phyloP scores from a whole-genome alignment of 306 rosid species.

The Hippophae rhamnoides region DNA sequence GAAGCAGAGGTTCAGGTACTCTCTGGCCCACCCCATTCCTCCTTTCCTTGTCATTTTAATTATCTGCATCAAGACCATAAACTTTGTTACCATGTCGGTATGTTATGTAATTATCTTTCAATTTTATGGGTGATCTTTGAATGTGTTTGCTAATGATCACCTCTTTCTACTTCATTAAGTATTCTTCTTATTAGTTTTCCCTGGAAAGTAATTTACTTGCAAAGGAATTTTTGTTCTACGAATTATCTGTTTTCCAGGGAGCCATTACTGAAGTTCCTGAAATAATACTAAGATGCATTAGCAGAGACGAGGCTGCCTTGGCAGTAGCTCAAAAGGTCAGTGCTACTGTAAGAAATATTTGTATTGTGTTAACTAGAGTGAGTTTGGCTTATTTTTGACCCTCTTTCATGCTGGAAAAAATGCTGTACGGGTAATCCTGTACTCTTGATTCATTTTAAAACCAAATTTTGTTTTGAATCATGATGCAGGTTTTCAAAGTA shows the following conservation, averaged over 20 bases:
- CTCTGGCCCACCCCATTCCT: background rate
- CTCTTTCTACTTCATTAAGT: background rate
- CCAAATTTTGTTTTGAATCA: conserved; percentile 5
- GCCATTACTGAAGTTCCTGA: conserved; percentile 87
- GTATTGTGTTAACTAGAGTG: background rate
- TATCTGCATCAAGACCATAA: background rate
- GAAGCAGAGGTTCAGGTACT: conserved; percentile 81
- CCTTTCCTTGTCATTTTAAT: background rate
- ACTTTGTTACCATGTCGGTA: background rate
- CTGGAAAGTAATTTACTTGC: background rate
- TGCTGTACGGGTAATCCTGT: background rate
- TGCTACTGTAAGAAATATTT: background rate
- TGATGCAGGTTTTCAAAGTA: conserved; percentile 67
- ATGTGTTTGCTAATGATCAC: background rate
- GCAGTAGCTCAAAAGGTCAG: conserved; percentile 97
- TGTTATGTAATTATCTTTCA: background rate
- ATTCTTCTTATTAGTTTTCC: background rate
- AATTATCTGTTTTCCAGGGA: conserved; percentile 35
- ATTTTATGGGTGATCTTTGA: background rate
- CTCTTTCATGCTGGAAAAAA: no score
- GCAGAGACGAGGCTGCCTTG: conserved; percentile 98
- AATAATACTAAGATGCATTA: conserved; percentile 72
- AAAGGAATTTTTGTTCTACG: background rate
- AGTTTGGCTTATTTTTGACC: conserved; percentile 8
- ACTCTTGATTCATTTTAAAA: background rate